phyloP scores from a whole-genome alignment of 176 grass and related monocot genomes.

The Oryza coarctata region DNA sequence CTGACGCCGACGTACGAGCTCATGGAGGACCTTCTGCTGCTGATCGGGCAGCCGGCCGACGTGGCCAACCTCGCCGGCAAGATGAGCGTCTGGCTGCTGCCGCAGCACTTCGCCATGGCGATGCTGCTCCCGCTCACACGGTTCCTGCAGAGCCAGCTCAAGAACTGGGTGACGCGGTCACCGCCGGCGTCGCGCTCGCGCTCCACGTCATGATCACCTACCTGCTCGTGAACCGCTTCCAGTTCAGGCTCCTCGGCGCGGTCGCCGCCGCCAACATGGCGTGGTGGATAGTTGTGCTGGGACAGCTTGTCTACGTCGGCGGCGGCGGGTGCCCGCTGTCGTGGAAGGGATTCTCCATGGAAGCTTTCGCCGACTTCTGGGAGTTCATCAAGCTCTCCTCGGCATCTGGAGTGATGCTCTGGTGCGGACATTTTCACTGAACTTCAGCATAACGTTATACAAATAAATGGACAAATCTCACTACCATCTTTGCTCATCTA shows the following conservation, averaged over 20 bases:
- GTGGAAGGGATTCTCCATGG: constrained; percentile 55
- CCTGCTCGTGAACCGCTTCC: constrained; percentile 27
- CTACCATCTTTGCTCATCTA: neutral
- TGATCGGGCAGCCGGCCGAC: constrained; percentile 51
- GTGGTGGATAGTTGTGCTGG: constrained; percentile 54
- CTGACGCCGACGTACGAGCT: constrained; percentile 52
- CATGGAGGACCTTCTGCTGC: constrained; percentile 44
- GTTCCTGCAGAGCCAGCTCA: constrained; percentile 68
- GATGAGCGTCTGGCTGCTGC: constrained; percentile 55
- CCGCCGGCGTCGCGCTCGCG: constrained; percentile 22
- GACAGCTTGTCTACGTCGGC: constrained; percentile 32
- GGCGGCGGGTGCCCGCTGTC: constrained; percentile 48
- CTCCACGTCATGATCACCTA: constrained; percentile 48
- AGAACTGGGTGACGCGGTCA: constrained; percentile 48
- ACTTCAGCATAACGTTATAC: neutral
- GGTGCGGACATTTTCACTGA: constrained; percentile 23
- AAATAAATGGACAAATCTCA: neutral
- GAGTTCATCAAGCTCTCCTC: constrained; percentile 59
- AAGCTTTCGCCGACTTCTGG: constrained; percentile 62
- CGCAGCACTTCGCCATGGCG: constrained; percentile 59
- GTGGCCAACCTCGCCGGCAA: constrained; percentile 34
- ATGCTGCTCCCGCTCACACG: constrained; percentile 53
- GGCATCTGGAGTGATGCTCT: constrained; percentile 62
- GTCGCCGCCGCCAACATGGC: constrained; percentile 37
- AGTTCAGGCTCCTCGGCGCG: constrained; percentile 13